Evolutionary conservation across 2,329 filamentous ascomycete species (phyloP).

Genomic region (Neurospora crassa): DNA sequence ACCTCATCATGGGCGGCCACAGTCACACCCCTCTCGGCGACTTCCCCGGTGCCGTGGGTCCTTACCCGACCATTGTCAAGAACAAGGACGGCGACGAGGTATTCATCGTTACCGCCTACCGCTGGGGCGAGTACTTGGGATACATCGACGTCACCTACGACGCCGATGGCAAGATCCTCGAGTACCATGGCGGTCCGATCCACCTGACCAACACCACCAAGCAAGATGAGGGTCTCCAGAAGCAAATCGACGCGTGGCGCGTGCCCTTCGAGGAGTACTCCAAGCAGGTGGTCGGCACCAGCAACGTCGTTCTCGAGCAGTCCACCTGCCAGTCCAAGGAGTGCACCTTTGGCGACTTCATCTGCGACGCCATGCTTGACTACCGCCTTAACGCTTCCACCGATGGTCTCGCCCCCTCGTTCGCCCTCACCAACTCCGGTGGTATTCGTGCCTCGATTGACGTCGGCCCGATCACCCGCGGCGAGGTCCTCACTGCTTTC

Average conservation of each 20-base stretch:
- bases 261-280: constrained; percentile 51
- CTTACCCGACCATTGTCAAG: constrained; percentile 53
- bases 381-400: constrained; percentile 43
- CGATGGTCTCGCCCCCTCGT: constrained; percentile 33
- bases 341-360: constrained; percentile 47
- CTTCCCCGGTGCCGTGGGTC: constrained; percentile 46
- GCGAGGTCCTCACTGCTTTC: constrained; percentile 54
- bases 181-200: constrained; percentile 54
- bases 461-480: constrained; percentile 49
- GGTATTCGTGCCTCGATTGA: constrained; percentile 56
- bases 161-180: constrained; percentile 47
- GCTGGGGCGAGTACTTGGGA: constrained; percentile 60
- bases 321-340: constrained; percentile 46
- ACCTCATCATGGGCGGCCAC: constrained; percentile 59
- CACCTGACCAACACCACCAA: constrained; percentile 52
- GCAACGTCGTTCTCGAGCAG: constrained; percentile 48
- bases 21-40: constrained; percentile 51
- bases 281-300: constrained; percentile 44
- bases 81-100: constrained; percentile 56
- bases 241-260: constrained; percentile 48
- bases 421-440: constrained; percentile 54
- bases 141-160: constrained; percentile 60
- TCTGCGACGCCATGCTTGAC: constrained; percentile 50
- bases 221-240: constrained; percentile 47
- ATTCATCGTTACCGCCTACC: constrained; percentile 57